Percentiles rank a stretch among this genome's conserved stretches.
Evolutionary conservation across 768 basidiomycete species (phyloP).

Genomic region (Ephemerocybe angulata): DNA sequence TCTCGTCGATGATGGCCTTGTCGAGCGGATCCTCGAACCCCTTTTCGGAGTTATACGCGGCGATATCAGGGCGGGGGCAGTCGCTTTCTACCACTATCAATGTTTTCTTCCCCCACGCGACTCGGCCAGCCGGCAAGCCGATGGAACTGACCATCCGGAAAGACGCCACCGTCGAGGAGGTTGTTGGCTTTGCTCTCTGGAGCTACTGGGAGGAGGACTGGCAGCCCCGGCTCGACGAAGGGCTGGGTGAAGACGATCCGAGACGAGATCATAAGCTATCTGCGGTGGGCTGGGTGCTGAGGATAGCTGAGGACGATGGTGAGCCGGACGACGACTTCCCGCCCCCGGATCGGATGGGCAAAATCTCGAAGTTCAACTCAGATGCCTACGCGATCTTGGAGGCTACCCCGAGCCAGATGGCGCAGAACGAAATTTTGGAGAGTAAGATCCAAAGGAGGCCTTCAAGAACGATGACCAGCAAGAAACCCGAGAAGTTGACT

Average conservation of each 20-base stretch:
- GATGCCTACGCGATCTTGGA: constrained; percentile 87
- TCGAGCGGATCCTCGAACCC: constrained; percentile 72
- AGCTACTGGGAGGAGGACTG: constrained; percentile 90
- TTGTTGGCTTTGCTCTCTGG: constrained; percentile 89
- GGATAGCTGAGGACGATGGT: constrained; percentile 95
- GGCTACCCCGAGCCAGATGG: constrained; percentile 62
- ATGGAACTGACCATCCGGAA: constrained; percentile 76
- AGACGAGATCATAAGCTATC: constrained; percentile 57
- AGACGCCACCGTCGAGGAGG: constrained; percentile 92
- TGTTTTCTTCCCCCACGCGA: constrained; percentile 84
- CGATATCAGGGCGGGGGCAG: constrained; percentile 75
- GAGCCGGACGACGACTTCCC: constrained; percentile 99
- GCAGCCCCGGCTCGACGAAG: constrained; percentile 73
- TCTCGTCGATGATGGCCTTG: constrained; percentile 73
- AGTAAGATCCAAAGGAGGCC: constrained; percentile 79
- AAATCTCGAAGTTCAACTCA: constrained; percentile 84
- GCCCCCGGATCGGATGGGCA: constrained; percentile 83
- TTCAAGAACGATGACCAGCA: constrained; percentile 62
- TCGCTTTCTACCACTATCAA: constrained; percentile 60
- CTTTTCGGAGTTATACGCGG: constrained; percentile 82
- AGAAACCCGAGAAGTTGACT: constrained; percentile 45
- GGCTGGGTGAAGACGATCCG: constrained; percentile 58
- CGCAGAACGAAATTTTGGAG: constrained; percentile 80
- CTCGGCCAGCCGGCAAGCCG: constrained; percentile 52
- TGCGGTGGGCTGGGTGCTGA: constrained; percentile 86